Evolutionary conservation across 2,329 filamentous ascomycete species (phyloP), one percentile per base, ranked within the genome.

Genomic region (Beauveria sp.): DNA sequence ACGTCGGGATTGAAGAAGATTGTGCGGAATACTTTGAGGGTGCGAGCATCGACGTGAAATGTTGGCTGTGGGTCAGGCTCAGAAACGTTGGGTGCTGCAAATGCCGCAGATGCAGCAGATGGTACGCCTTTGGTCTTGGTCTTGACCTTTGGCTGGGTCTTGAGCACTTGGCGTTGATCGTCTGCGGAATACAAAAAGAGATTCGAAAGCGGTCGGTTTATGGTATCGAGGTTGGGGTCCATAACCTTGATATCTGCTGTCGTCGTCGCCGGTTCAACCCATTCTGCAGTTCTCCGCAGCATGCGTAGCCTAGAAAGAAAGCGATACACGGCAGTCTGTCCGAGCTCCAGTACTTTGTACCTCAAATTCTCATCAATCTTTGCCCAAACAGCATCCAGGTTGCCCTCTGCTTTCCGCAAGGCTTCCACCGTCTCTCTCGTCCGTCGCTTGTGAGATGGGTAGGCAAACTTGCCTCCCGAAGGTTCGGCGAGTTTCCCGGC

Each of bases 241-340:
- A 14, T 41, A 5, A 37, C 61, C 28, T 53, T 55, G 24, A 8
- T n/a, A 44, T 37, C 58, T 63, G 5, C 41, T 24, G 41, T 14
- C 24, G 41, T 28, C 20, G 64, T 47, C 8, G 66, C 46, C 0
- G 73, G 72, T 57, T 80, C 76, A 30, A 74, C 65, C 79, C 80
- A 84, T 14, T 76, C 72, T 1, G 76, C 70, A 0, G 80, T 84
- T n/a, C 82, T 73, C 34, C 76, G 75, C 7, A 84, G 65, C 1
- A 63, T 65, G 4, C 76, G 75, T 0, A 63, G 51, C 34, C 73
- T 68, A 0, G 70, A 70, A 4, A 79, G 64, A 0, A 77, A 61
- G 1, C 63, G 61, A 9, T 66, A 26, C 2, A 71, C 20, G 44
- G 71, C 66, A n/a, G 70, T 70, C 5, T 68, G 0, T 64, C 59